Evolutionary conservation across 768 basidiomycete genomes (phyloP).

Genomic region (Russula ochroleuca): DNA sequence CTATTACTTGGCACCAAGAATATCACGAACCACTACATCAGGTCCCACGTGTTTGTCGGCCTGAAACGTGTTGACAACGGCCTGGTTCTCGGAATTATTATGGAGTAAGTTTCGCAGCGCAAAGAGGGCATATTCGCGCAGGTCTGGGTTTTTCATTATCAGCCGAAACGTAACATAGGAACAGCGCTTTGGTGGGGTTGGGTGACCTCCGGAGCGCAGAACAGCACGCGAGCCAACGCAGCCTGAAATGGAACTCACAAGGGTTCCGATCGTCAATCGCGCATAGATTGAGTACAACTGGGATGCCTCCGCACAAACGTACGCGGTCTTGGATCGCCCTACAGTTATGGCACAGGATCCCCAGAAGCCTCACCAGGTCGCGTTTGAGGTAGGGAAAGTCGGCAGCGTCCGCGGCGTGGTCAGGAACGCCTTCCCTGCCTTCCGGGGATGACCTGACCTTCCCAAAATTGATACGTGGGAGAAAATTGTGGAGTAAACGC

Average conservation of each 20-base stretch:
- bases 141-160: conserved; percentile 45
- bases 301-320: conserved; percentile 66
- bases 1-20: conserved; percentile 32
- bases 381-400: conserved; percentile 83
- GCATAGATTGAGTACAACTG: conserved; percentile 82
- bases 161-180: not conserved
- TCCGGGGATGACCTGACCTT: conserved; percentile 43
- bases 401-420: conserved; percentile 36
- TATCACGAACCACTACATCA: conserved; percentile 39
- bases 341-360: conserved; percentile 63
- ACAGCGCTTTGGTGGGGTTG: not conserved
- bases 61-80: conserved; percentile 66
- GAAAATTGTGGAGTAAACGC: conserved; percentile 68
- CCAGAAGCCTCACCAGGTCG: conserved; percentile 85
- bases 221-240: not conserved
- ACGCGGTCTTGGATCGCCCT: conserved; percentile 70
- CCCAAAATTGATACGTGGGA: conserved; percentile 81
- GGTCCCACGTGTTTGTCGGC: conserved; percentile 55
- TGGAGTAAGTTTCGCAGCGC: conserved; percentile 74
- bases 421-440: conserved; percentile 3
- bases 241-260: conserved; percentile 52
- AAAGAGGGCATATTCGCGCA: conserved; percentile 90
- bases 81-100: conserved; percentile 75
- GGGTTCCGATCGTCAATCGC: conserved; percentile 89
- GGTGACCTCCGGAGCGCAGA: not conserved